Conservation (phyloP, 2,329 filamentous ascomycete genomes). For the Daldinia sp. region DNA sequence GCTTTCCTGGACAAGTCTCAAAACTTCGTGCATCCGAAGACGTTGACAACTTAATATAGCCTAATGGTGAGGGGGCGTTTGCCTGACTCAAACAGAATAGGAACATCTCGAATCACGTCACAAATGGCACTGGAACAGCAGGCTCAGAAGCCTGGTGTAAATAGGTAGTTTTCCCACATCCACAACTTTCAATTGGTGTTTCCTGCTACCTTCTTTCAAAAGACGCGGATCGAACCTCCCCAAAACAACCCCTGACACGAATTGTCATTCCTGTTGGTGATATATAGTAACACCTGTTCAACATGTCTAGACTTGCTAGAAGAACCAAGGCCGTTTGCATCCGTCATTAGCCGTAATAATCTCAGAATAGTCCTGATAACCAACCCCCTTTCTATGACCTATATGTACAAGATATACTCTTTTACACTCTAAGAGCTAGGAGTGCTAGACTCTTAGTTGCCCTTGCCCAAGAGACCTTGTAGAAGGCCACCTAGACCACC, state of each 20-base stretch:
- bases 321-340: neutral
- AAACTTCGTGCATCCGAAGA: neutral
- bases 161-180: slow-evolving; percentile 22
- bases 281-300: slow-evolving; percentile 10
- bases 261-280: neutral
- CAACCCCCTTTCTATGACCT: slow-evolving; percentile 19
- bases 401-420: slow-evolving; percentile 24
- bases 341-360: slow-evolving; percentile 4
- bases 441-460: slow-evolving; percentile 1
- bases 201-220: slow-evolving; percentile 7
- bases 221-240: slow-evolving; percentile 9
- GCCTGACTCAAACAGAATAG: neutral
- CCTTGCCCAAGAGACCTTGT: slow-evolving; percentile 12
- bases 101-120: neutral
- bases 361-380: slow-evolving; percentile 6
- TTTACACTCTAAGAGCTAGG: neutral
- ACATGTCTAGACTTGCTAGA: slow-evolving; percentile 38
- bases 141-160: neutral
- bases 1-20: neutral
- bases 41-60: no score
- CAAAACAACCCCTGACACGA: slow-evolving; percentile 8
- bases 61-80: neutral
- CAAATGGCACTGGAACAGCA: neutral
- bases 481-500: slow-evolving; percentile 15
- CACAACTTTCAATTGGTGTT: slow-evolving; percentile 33